phyloP scores from a whole-genome alignment of 148 eudicot species.

The Silene latifolia region DNA sequence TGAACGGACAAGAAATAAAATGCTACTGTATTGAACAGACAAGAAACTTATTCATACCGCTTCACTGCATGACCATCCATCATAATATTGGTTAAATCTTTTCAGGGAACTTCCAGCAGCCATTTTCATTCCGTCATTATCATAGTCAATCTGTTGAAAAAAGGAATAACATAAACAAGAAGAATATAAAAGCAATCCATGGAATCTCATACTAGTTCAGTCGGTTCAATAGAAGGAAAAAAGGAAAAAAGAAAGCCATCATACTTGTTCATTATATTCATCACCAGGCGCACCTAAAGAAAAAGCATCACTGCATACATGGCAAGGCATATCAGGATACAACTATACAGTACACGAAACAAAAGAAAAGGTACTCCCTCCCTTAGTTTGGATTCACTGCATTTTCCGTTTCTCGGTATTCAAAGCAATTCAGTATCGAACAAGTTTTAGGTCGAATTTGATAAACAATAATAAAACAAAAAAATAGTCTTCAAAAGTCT shows the following conservation, averaged over 20 bases:
- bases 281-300: background rate
- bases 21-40: background rate
- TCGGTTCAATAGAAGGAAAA: background rate
- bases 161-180: background rate
- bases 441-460: no score
- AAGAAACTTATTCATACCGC: conserved; percentile 38
- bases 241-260: background rate
- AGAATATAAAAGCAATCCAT: background rate
- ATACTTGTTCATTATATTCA: background rate
- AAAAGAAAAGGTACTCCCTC: no score
- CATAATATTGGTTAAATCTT: conserved; percentile 57
- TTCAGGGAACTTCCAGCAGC: conserved; percentile 55
- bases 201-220: conserved; percentile 39
- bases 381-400: no score
- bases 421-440: no score
- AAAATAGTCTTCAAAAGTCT: no score
- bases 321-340: no score
- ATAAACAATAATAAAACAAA: no score
- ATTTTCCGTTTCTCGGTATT: no score
- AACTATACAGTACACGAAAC: no score
- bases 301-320: background rate
- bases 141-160: conserved; percentile 18
- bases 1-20: background rate
- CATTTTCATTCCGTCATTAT: conserved; percentile 37
- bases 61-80: conserved; percentile 63